Conservation (phyloP, 2,329 filamentous ascomycete species). For the Parascedosporium putredinis region DNA sequence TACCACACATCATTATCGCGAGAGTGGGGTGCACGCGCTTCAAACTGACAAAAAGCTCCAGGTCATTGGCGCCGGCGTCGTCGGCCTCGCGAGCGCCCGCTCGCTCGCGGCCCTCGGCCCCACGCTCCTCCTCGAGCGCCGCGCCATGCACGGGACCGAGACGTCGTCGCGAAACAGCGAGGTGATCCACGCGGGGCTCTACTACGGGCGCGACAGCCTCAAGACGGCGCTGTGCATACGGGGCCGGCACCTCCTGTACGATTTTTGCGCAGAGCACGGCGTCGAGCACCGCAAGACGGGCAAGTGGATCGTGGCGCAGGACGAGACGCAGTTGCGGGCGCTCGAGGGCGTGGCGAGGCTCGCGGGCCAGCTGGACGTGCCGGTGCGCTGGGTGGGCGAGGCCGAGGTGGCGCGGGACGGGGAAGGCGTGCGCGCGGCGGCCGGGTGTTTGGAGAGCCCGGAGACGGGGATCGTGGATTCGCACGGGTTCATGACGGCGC, state of each 20-base stretch:
- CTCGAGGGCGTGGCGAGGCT: constrained; percentile 40
- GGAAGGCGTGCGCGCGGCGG: constrained; percentile 44
- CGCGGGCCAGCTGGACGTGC: constrained; percentile 38
- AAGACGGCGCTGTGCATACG: constrained; percentile 77
- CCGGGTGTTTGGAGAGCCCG: constrained; percentile 71
- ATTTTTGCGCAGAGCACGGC: constrained; percentile 54
- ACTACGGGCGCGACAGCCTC: constrained; percentile 66
- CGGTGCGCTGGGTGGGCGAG: constrained; percentile 57
- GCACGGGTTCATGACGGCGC: constrained; percentile 71
- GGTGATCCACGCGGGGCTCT: constrained; percentile 92
- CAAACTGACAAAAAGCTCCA: too few relatives aligned
- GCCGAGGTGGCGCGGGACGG: constrained; percentile 32
- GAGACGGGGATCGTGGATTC: constrained; percentile 87
- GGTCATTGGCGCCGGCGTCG: constrained; percentile 52
- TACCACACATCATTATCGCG: too few relatives aligned
- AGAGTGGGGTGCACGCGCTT: too few relatives aligned
- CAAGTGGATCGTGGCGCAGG: constrained; percentile 94
- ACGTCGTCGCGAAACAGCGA: constrained; percentile 87
- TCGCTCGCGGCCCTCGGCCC: constrained; percentile 55
- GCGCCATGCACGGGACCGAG: constrained; percentile 62
- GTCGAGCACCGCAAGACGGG: constrained; percentile 68
- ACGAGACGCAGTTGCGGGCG: constrained; percentile 54
- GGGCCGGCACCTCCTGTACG: constrained; percentile 70
- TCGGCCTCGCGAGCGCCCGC: constrained; percentile 71
- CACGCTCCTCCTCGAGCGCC: constrained; percentile 73